Evolutionary conservation across 192 early-diverging fungal species (phyloP), one percentile per base, ranked within the genome.

Genomic region (Funneliformis geosporum): DNA sequence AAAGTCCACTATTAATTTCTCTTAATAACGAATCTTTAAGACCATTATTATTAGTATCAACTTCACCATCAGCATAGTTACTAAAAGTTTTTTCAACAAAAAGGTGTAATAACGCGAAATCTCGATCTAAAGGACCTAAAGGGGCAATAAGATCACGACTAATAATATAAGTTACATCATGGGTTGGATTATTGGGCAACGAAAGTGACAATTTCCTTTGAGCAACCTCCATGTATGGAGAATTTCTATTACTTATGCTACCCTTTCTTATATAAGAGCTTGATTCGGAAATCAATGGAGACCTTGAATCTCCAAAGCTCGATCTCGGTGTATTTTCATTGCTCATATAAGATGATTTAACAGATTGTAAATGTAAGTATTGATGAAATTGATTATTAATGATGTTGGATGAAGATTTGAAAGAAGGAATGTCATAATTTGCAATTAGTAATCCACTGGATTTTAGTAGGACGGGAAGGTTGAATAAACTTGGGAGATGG

Each of bases 71-170:
- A 16, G 85, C 82, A 60, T 88, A 23, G 1, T 83, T 82, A 14
- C 81, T 80, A 7, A 90, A 80, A 1, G 84, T 84, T 50, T 84
- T 83, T 55, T 89, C 88, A 79, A 90, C 80, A 73, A 86, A 90
- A 38, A 86, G 65, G 68, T 90, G 88, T 5, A 90, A 73, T 8
- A 90, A 81, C 11, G 84, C 83, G 10, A 87, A 77, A 78, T 89
- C 85, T 7, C 85, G 69, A 27, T 86, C 85, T 2, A 80, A 33
- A 68, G 77, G 74, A 59, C 80, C 55, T 72, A 83, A 64, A 40
- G 18, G 33, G 12, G 75, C 42, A 5, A 76, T 65, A 25, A 33
- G 65, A 65, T 65, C 61, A 0, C 60, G 61, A 65, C 65, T 44
- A 12, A 72, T 39, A 12, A 72, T 23, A 50, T 72, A 72, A 18